A percentile compares a stretch with the other conserved stretches of the same genome.
Evolutionary conservation across 75 land plant species (phyloP).

Genomic region (Pinus albicaulis): DNA sequence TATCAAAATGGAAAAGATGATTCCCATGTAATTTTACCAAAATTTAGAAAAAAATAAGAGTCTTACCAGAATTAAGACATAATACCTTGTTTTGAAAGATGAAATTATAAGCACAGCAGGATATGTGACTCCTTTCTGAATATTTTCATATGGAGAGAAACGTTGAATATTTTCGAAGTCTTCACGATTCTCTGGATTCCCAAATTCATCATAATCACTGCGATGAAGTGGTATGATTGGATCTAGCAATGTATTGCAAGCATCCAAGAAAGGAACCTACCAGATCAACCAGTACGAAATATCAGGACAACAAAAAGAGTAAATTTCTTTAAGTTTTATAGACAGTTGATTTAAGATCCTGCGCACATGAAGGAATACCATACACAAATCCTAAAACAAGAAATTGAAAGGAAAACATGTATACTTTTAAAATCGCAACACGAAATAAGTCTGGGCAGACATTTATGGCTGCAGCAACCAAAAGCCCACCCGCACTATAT

Average conservation of each 20-base stretch:
- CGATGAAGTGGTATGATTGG: conserved; percentile 61
- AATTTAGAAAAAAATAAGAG: background rate
- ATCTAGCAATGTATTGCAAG: conserved; percentile 72
- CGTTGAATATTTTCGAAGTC: conserved; percentile 67
- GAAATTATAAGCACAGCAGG: conserved; percentile 78
- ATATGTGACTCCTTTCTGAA: conserved; percentile 51
- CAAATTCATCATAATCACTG: conserved; percentile 94
- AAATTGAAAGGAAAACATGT: background rate
- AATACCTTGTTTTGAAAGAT: conserved; percentile 74
- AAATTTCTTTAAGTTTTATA: background rate
- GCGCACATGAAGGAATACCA: background rate
- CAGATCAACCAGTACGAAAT: conserved; percentile 4
- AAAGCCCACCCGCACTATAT: conserved; percentile 88
- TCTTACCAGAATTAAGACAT: background rate
- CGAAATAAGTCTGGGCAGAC: conserved; percentile 64
- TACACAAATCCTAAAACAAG: background rate
- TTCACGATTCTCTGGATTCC: conserved; percentile 64
- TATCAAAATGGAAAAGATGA: background rate
- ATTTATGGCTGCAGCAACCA: conserved; percentile 82
- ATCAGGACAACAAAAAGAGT: background rate
- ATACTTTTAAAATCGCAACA: conserved; percentile 81
- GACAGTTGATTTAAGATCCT: background rate
- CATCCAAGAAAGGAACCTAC: conserved; percentile 93
- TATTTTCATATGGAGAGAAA: conserved; percentile 94
- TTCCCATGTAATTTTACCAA: background rate